Conservation (phyloP, 495 filamentous ascomycete genomes). For the Apodospora peruviana region DNA sequence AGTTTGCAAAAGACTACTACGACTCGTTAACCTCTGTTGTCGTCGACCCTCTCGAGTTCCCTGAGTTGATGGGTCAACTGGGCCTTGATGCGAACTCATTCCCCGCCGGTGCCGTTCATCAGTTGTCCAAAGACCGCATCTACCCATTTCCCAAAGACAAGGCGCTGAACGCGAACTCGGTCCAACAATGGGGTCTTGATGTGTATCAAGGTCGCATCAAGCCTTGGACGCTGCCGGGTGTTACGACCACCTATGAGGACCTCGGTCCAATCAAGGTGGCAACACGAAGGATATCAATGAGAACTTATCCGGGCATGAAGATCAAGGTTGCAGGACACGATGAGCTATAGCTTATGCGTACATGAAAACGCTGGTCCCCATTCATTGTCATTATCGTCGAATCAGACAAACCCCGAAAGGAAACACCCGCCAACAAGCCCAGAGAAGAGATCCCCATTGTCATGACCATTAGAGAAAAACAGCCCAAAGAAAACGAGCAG, state of each 20-base stretch:
- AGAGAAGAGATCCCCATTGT: not conserved
- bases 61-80: constrained; percentile 26
- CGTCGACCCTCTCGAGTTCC: constrained; percentile 40
- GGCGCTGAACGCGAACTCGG: constrained; percentile 11
- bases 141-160: constrained; percentile 25
- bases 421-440: no score
- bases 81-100: constrained; percentile 22
- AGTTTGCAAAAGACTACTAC: constrained; percentile 33
- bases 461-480: no score
- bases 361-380: not conserved
- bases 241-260: constrained; percentile 22
- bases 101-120: constrained; percentile 30
- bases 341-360: no score
- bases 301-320: constrained; percentile 23
- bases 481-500: no score
- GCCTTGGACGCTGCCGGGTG: constrained; percentile 27
- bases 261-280: constrained; percentile 16
- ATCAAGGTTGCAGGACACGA: constrained; percentile 23
- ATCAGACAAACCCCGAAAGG: no score
- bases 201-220: constrained; percentile 28
- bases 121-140: constrained; percentile 29
- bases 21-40: constrained; percentile 33
- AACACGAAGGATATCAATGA: constrained; percentile 17
- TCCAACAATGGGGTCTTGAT: constrained; percentile 29
- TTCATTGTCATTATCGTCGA: no score